phyloP scores from a whole-genome alignment of 129 eudicot genomes.

The Pseudognaphalium luteoalbum region DNA sequence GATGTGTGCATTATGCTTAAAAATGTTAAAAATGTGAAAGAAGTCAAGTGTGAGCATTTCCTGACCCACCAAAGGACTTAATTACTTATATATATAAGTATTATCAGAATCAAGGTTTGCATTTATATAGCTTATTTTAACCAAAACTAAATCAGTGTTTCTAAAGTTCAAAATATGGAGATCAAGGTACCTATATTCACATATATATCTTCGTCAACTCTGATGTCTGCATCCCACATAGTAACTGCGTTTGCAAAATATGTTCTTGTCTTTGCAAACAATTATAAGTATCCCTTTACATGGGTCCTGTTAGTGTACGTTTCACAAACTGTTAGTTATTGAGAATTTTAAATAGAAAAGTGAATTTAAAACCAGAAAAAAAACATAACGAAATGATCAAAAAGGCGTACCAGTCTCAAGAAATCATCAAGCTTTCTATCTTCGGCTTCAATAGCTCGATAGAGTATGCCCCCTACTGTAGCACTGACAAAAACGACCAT shows the following conservation, averaged over 20 bases:
- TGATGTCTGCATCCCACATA: conserved; percentile 91
- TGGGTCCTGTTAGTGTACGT: conserved; percentile 61
- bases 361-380: not conserved
- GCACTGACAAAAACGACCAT: conserved; percentile 46
- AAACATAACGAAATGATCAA: not conserved
- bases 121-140: not conserved
- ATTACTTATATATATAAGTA: too few relatives aligned
- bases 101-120: not conserved
- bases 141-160: not conserved
- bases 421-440: conserved; percentile 78
- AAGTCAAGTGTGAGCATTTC: too few relatives aligned
- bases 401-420: conserved; percentile 64
- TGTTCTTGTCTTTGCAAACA: conserved; percentile 77
- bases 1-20: not conserved
- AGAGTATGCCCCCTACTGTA: conserved; percentile 76
- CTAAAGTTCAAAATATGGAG: not conserved
- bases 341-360: too few relatives aligned
- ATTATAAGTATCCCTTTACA: conserved; percentile 83
- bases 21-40: too few relatives aligned
- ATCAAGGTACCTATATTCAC: conserved; percentile 75
- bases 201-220: conserved; percentile 90
- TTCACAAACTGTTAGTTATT: not conserved
- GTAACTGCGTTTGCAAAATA: conserved; percentile 86
- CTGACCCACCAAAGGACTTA: too few relatives aligned
- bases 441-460: conserved; percentile 83